Conservation (phyloP, 179 eudicot genomes). For the Pouteria campechiana region DNA sequence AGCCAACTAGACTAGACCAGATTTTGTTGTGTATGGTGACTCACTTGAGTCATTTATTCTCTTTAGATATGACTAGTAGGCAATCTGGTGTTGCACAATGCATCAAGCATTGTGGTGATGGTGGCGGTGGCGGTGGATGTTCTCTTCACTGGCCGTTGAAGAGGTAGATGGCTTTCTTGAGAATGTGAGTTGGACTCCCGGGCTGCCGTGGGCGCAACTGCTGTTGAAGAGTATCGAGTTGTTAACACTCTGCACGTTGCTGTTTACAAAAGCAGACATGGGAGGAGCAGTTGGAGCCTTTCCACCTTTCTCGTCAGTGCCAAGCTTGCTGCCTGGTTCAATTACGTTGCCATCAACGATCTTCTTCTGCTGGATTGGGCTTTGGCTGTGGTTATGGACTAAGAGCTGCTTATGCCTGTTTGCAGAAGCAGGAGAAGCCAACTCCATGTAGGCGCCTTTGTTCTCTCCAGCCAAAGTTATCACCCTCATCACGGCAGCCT, state of each 20-base stretch:
- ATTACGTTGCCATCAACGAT: constrained; percentile 1
- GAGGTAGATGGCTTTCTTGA: too few relatives aligned
- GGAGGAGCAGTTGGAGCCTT: constrained; percentile 9
- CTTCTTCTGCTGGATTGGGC: not conserved
- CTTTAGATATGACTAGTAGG: too few relatives aligned
- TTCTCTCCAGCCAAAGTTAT: constrained; percentile 64
- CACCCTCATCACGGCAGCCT: constrained; percentile 28
- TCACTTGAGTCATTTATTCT: too few relatives aligned
- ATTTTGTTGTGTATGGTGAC: too few relatives aligned
- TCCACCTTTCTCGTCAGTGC: not conserved
- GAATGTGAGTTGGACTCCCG: constrained; percentile 55
- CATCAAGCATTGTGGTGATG: too few relatives aligned
- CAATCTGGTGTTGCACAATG: too few relatives aligned
- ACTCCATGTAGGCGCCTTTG: constrained; percentile 70
- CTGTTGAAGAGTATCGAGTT: constrained; percentile 43
- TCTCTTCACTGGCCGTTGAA: too few relatives aligned
- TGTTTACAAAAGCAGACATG: constrained; percentile 38
- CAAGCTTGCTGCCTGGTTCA: not conserved
- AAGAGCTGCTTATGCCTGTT: too few relatives aligned
- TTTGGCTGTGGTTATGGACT: too few relatives aligned
- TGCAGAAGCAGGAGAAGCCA: constrained; percentile 11
- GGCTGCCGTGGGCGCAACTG: constrained; percentile 40
- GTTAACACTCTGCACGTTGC: constrained; percentile 70
- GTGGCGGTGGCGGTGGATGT: too few relatives aligned
- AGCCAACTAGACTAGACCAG: too few relatives aligned